phyloP scores from a whole-genome alignment of 2,329 filamentous ascomycete species.

The Dactylellina sp. region DNA sequence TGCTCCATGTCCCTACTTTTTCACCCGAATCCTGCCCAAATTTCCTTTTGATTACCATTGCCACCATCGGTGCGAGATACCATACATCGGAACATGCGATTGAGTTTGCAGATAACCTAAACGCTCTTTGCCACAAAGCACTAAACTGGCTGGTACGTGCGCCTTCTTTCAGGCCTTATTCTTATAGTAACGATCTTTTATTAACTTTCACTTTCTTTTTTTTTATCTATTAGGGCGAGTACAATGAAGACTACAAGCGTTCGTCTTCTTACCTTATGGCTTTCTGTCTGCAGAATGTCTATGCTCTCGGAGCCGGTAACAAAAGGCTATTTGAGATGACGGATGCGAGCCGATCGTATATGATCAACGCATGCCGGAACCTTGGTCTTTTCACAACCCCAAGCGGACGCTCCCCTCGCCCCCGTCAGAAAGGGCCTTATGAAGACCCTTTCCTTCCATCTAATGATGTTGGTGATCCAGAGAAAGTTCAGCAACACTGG shows the following conservation, averaged over 20 bases:
- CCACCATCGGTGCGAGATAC: constrained; percentile 60
- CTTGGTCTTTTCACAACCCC: constrained; percentile 59
- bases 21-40: constrained; percentile 59
- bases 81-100: constrained; percentile 60
- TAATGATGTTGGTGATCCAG: constrained; percentile 47
- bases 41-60: constrained; percentile 60
- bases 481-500: constrained; percentile 58
- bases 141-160: constrained; percentile 60
- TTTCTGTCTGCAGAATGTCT: constrained; percentile 60
- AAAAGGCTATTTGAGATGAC: constrained; percentile 60
- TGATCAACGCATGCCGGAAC: constrained; percentile 60
- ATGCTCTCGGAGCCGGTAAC: constrained; percentile 59
- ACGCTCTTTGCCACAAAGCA: constrained; percentile 60
- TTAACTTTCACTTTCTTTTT: constrained; percentile 15
- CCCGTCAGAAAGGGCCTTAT: constrained; percentile 29
- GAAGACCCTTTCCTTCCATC: constrained; percentile 52
- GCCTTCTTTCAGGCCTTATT: not conserved
- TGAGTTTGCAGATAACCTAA: constrained; percentile 60
- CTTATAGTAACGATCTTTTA: not conserved
- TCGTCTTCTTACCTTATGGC: constrained; percentile 60
- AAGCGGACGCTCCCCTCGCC: constrained; percentile 28
- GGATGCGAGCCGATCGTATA: constrained; percentile 59
- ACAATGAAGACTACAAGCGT: constrained; percentile 59
- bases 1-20: constrained; percentile 61
- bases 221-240: constrained; percentile 58